Conservation (phyloP, 2,329 filamentous ascomycete genomes). For the Talaromyces sp. region DNA sequence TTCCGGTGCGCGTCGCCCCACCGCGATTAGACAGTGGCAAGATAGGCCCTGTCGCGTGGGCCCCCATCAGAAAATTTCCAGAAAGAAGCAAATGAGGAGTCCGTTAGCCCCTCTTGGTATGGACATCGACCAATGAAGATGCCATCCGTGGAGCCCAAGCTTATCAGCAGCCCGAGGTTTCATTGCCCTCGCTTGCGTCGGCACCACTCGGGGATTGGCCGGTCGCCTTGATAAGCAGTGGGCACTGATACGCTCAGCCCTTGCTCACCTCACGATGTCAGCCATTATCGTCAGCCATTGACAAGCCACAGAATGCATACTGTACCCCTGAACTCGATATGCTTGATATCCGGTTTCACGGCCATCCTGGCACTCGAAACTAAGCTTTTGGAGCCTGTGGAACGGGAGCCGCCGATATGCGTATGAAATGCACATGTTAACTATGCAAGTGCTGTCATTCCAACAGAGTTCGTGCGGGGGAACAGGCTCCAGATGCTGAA, state of each 20-base stretch:
- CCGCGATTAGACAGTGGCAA: slow-evolving; percentile 13
- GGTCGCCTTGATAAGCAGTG: slow-evolving; percentile 18
- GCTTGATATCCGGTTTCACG: not conserved
- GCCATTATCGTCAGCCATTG: not conserved
- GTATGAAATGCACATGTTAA: not conserved
- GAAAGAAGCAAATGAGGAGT: slow-evolving; percentile 28
- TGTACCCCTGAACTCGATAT: not conserved
- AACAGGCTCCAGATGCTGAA: not conserved
- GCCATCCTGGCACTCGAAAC: not conserved
- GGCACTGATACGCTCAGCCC: slow-evolving; percentile 10
- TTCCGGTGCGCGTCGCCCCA: slow-evolving; percentile 21
- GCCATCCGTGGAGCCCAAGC: not conserved
- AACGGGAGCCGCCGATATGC: slow-evolving; percentile 22
- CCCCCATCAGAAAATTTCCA: slow-evolving; percentile 16
- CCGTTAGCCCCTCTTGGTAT: not conserved
- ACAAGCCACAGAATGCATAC: not conserved
- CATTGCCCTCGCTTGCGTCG: slow-evolving; percentile 14
- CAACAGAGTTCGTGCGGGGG: slow-evolving; percentile 5
- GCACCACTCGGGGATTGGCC: slow-evolving; percentile 5
- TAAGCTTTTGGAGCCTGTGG: slow-evolving; percentile 7
- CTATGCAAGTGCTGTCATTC: not conserved
- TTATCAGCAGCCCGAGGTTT: slow-evolving; percentile 23
- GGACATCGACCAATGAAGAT: not conserved
- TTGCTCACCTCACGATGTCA: not conserved
- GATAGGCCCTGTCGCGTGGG: slow-evolving; percentile 25